These are phyloP conservation scores for Moesziomyces aphidis DNA, from an alignment of 1,284 basidiomycete genomes.

Conservation along the genomic window DNA sequence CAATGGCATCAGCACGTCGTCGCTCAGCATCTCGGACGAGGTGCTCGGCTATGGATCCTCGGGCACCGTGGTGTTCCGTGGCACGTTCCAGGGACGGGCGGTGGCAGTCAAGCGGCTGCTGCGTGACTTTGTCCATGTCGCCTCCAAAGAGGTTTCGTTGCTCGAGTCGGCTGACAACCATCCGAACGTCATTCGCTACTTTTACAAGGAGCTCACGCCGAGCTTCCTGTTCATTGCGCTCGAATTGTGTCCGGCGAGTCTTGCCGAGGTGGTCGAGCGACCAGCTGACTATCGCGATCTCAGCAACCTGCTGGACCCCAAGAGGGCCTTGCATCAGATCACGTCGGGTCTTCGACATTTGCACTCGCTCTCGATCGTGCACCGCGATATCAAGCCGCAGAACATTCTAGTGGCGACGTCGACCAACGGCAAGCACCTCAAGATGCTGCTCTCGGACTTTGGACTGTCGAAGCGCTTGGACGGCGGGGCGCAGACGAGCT, in stretches of 20 bases:
- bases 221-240: constrained; percentile 94
- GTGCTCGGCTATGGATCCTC: constrained; percentile 85
- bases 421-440: constrained; percentile 53
- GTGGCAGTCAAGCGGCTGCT: constrained; percentile 97
- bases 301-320: constrained; percentile 73
- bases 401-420: constrained; percentile 83
- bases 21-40: constrained; percentile 61
- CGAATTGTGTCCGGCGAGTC: constrained; percentile 92
- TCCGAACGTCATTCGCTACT: constrained; percentile 95
- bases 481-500: constrained; percentile 62
- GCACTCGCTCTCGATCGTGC: constrained; percentile 94
- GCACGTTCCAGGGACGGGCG: constrained; percentile 92
- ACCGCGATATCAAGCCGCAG: constrained; percentile 98
- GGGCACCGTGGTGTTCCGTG: constrained; percentile 93
- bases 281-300: constrained; percentile 59
- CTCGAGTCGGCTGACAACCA: constrained; percentile 93
- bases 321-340: constrained; percentile 87
- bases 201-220: constrained; percentile 86
- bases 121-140: constrained; percentile 93
- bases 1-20: constrained; percentile 43
- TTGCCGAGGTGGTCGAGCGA: constrained; percentile 88
- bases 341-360: constrained; percentile 88
- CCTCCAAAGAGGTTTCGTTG: constrained; percentile 91
- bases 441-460: constrained; percentile 67
- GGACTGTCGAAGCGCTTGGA: constrained; percentile 66